Evolutionary conservation across 2,329 filamentous ascomycete genomes (phyloP), one percentile per base, ranked within the genome.

Genomic region (Shiraia sp.): DNA sequence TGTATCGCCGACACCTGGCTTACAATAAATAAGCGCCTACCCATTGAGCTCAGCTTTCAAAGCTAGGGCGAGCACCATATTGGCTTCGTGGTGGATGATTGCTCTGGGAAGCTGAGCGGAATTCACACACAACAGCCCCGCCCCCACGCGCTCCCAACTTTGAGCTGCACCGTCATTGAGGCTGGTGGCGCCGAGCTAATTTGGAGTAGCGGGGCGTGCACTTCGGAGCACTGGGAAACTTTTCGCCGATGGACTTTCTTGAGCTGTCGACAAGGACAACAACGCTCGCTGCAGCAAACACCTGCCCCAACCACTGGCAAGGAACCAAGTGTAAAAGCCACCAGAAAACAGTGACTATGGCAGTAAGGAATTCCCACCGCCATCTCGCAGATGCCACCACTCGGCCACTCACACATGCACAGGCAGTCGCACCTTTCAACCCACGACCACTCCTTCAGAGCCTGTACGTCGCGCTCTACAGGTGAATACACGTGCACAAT

Each of bases 371-470:
- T 14, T 15, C 10, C 7, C 8, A 23, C 10, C 3, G 0, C 5
- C 4, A 5, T 12, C 6, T 7, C 3, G 17, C n/a, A 2, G 24
- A 28, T 31, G 26, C 36, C 38, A 8, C 19, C 19, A 22, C 8
- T 8, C 19, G 8, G 19, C 25, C n/a, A 47, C 57, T 65, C 50
- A 66, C 38, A 2, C 1, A 2, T 4, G 19, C 10, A 4, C 35
- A 65, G 60, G 51, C 57, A 33, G 57, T 95, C 76, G 86, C 95
- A 71, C 93, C 93, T 52, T 79, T 97, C 66, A 99, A 99, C 80
- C 93, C 93, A 67, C 89, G 92, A 72, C 93, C 93, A 30, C 90
- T 96, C 81, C 87, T 99, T 69, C 90, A 96, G 77, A 85, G 85
- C 68, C 85, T 96, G 85, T 90, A 83, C 63, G 84, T 80, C 50